Evolutionary conservation across 78 protist genomes (phyloP), one percentile per base, ranked within the genome.

Genomic region (Corallochytrium limacisporum): DNA sequence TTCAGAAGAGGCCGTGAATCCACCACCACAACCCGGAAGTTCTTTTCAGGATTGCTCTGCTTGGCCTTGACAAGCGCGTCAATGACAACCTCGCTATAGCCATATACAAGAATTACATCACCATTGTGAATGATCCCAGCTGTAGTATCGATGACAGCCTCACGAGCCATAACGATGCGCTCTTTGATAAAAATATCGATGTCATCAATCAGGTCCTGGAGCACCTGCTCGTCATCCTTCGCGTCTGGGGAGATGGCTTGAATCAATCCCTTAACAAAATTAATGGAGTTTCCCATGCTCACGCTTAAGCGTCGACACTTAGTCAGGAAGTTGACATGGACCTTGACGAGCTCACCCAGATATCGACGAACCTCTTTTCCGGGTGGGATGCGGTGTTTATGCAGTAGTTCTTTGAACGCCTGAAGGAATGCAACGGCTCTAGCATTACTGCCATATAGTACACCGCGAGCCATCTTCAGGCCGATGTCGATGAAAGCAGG

Each of bases 1-100:
- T 91, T 97, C 31, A 74, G 59, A 22, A 68, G 56, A 0, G 98
- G 96, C 22, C 95, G 66, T 0, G 89, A 73, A 36, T 94, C 98
- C 20, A 87, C 91, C 16, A 92, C 76, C 53, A 89, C 55, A 22
- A 94, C 92, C 16, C 79, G 8, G 72, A 93, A 90, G 6, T 29
- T 3, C 50, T 46, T 63, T 8, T 85, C 89, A n/a, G n/a, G n/a
- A n/a, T n/a, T n/a, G 2, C 40, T 60, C 32, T 8, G n/a, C 36
- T 57, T 77, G 1, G 93, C 94, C 22, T 40, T 15, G 20, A 36
- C 33, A n/a, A 91, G 54, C 1, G 76, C 65, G 74, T 49, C 40
- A 36, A 79, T 81, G 2, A 91, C 85, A 6, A 71, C 78, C 33
- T 63, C 59, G n/a, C 85, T 70, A 22, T 85, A 22, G 18, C 67